A percentile compares a stretch with the other conserved stretches of the same genome.
Conservation (phyloP, 352 stramenopile species). For the Phytophthora cryptogea region DNA sequence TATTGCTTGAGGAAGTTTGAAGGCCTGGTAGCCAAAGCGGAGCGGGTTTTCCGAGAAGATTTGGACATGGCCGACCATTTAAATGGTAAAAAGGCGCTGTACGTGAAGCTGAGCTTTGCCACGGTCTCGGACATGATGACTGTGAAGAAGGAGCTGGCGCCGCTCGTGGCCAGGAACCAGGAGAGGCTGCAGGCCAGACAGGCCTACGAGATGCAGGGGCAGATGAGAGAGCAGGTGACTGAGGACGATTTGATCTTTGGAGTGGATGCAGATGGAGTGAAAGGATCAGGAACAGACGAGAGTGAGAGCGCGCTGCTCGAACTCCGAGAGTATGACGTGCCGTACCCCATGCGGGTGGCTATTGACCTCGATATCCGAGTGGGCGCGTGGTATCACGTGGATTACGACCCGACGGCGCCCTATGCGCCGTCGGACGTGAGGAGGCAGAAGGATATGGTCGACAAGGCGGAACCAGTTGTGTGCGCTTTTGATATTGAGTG, state of each 20-base stretch:
- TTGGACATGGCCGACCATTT: conserved; percentile 92
- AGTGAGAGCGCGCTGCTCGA: conserved; percentile 86
- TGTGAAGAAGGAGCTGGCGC: conserved; percentile 67
- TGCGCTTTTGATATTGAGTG: conserved; percentile 99
- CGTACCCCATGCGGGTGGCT: conserved; percentile 95
- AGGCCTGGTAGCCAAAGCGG: conserved; percentile 75
- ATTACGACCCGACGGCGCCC: conserved; percentile 66
- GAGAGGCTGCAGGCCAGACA: conserved; percentile 58
- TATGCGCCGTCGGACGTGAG: conserved; percentile 58
- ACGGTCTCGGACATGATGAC: conserved; percentile 75
- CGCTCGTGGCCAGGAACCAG: conserved; percentile 71
- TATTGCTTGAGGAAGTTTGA: conserved; percentile 89
- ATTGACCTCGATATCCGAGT: conserved; percentile 97
- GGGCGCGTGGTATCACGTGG: conserved; percentile 97
- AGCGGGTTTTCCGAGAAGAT: conserved; percentile 88
- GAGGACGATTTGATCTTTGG: conserved; percentile 53
- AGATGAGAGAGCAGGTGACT: conserved; percentile 37
- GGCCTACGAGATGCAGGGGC: conserved; percentile 72
- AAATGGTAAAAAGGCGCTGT: conserved; percentile 82
- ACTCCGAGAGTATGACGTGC: conserved; percentile 98
- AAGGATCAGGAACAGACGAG: conserved; percentile 48
- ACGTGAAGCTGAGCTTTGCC: conserved; percentile 92
- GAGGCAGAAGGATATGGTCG: conserved; percentile 86
- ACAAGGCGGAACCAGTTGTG: conserved; percentile 94
- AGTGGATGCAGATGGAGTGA: conserved; percentile 18